A percentile compares a stretch with the other conserved stretches of the same genome.
phyloP scores from a whole-genome alignment of 1,139 yeast genomes.

The Debaryomycetaceae sp. region DNA sequence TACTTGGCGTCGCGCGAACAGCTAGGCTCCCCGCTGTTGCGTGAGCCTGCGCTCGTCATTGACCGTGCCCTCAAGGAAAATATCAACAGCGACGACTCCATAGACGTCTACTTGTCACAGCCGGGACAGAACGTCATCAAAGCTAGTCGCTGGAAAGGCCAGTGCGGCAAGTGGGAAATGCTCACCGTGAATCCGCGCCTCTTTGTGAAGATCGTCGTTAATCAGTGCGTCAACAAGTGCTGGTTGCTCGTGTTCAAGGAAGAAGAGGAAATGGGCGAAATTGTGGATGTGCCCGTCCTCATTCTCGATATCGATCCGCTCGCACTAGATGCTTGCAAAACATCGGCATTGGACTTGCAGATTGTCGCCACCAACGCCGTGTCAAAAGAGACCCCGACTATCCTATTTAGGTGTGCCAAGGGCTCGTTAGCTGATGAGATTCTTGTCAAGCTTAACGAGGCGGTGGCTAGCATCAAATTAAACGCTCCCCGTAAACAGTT shows the following conservation, averaged over 20 bases:
- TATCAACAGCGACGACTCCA: constrained; percentile 29
- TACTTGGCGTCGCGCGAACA: not conserved
- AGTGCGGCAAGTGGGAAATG: constrained; percentile 39
- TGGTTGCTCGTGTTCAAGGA: constrained; percentile 37
- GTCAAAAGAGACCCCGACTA: constrained; percentile 16
- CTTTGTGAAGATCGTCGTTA: constrained; percentile 28
- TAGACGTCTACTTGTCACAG: constrained; percentile 29
- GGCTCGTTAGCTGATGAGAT: constrained; percentile 18
- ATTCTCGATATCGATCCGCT: constrained; percentile 19
- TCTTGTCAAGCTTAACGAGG: constrained; percentile 16
- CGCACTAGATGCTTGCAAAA: constrained; percentile 18
- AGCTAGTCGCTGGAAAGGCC: constrained; percentile 34
- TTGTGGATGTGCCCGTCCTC: constrained; percentile 26
- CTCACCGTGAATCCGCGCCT: constrained; percentile 25
- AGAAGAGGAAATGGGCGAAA: constrained; percentile 20
- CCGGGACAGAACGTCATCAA: constrained; percentile 26
- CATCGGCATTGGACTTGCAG: constrained; percentile 34
- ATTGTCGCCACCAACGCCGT: constrained; percentile 22
- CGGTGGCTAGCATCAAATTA: constrained; percentile 13
- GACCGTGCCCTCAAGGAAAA: constrained; percentile 27
- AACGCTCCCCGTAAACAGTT: no score
- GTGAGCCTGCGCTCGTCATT: constrained; percentile 12
- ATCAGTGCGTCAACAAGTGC: constrained; percentile 19
- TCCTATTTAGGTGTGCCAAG: constrained; percentile 26
- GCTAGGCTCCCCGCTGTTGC: not conserved